Percentiles rank a stretch among this genome's conserved stretches.
These are phyloP conservation scores for Mimosa bimucronata DNA, from an alignment of 306 rosid species.

Conservation along the genomic window DNA sequence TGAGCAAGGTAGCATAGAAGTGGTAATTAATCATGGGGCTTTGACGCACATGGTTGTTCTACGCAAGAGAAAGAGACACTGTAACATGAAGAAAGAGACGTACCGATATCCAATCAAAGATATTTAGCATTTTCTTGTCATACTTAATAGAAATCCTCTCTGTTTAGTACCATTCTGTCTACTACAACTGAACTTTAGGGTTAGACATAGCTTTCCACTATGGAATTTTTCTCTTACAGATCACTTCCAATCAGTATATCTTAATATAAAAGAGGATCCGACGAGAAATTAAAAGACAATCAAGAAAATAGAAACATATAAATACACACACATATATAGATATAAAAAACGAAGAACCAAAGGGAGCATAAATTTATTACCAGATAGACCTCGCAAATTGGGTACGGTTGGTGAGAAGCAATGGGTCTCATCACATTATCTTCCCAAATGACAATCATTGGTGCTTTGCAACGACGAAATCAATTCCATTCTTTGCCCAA, in stretches of 20 bases:
- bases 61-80: conserved; percentile 4
- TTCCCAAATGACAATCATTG: conserved; percentile 39
- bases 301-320: neutral
- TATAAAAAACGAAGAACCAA: neutral
- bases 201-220: neutral
- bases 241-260: neutral
- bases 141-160: conserved; percentile 20
- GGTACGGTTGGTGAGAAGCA: conserved; percentile 47
- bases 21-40: neutral
- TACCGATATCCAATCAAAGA: neutral
- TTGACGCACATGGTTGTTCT: conserved; percentile 21
- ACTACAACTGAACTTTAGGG: conserved; percentile 4
- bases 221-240: conserved; percentile 15
- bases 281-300: neutral
- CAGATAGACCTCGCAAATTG: conserved; percentile 31
- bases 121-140: neutral
- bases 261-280: neutral
- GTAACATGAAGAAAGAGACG: conserved; percentile 35
- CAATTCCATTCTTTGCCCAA: conserved; percentile 7
- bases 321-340: neutral
- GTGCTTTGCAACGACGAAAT: conserved; percentile 22
- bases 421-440: conserved; percentile 40
- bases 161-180: conserved; percentile 6
- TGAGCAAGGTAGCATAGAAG: neutral
- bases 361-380: conserved; percentile 1